phyloP scores from a whole-genome alignment of 1,284 basidiomycete genomes.

The Microstroma glucosiphilum region DNA sequence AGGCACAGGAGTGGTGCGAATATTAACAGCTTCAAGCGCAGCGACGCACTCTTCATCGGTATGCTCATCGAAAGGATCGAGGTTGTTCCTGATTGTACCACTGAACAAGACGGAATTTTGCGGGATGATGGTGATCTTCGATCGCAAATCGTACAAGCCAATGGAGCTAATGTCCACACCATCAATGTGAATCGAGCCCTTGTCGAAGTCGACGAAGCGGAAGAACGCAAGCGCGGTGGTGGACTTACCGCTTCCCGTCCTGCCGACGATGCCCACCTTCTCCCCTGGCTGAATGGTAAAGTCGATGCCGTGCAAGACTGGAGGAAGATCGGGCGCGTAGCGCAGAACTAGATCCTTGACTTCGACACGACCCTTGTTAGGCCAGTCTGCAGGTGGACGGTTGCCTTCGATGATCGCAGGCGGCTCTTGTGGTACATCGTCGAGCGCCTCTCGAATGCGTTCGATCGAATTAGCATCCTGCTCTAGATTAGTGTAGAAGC shows the following conservation, averaged over 20 bases:
- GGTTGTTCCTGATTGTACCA: conserved; percentile 34
- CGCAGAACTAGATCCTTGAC: conserved; percentile 54
- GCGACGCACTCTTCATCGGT: conserved; percentile 27
- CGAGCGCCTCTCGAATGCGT: conserved; percentile 53
- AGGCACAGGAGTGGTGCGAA: not conserved
- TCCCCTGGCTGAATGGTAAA: conserved; percentile 61
- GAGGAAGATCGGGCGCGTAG: conserved; percentile 55
- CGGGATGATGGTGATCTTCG: conserved; percentile 56
- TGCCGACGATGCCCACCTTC: conserved; percentile 79
- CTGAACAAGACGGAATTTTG: conserved; percentile 44
- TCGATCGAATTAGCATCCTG: conserved; percentile 49
- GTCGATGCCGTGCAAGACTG: conserved; percentile 55
- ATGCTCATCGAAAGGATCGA: conserved; percentile 37
- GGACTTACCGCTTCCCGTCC: conserved; percentile 54
- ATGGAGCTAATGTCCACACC: conserved; percentile 54
- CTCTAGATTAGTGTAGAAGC: conserved; percentile 24
- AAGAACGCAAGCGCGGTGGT: conserved; percentile 39
- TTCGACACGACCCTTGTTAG: conserved; percentile 52
- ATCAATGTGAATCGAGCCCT: conserved; percentile 35
- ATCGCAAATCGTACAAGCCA: conserved; percentile 54
- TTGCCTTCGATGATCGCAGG: conserved; percentile 47
- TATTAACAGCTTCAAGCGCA: conserved; percentile 21
- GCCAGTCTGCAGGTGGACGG: conserved; percentile 55
- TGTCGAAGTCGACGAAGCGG: conserved; percentile 34
- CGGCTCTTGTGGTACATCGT: conserved; percentile 53